Evolutionary conservation across 345 rosid species (phyloP).

Genomic region (Zanthoxylum bungeanum): DNA sequence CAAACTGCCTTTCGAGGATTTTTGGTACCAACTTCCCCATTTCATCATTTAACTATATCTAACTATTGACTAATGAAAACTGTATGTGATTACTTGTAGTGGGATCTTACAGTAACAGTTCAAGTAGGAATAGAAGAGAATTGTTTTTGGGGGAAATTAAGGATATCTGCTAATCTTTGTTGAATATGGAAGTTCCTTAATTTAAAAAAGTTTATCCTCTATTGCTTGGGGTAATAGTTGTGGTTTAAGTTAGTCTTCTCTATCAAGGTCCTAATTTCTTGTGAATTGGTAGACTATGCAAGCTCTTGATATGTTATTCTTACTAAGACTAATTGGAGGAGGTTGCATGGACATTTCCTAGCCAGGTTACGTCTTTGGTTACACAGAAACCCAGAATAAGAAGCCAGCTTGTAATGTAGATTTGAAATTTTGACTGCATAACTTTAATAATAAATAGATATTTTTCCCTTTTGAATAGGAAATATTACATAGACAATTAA

Average conservation of each 20-base stretch:
- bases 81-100: not conserved
- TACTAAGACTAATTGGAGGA: not conserved
- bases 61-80: not conserved
- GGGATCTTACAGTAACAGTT: not conserved
- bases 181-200: not conserved
- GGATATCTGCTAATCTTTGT: not conserved
- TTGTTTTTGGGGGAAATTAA: not conserved
- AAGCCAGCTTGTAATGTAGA: not conserved
- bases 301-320: not conserved
- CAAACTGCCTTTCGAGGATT: conserved; percentile 97
- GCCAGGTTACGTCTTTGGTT: not conserved
- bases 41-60: not conserved
- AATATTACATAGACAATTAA: not conserved
- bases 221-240: not conserved
- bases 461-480: not conserved
- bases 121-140: not conserved
- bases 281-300: not conserved
- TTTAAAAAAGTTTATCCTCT: not conserved
- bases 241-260: not conserved
- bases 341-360: not conserved
- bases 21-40: conserved; percentile 48
- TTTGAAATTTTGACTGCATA: not conserved
- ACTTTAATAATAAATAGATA: not conserved
- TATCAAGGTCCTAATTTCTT: not conserved
- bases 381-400: not conserved